Evolutionary conservation across 129 eudicot species (phyloP), one percentile per base, ranked within the genome.

Genomic region (Ambrosia artemisiifolia): DNA sequence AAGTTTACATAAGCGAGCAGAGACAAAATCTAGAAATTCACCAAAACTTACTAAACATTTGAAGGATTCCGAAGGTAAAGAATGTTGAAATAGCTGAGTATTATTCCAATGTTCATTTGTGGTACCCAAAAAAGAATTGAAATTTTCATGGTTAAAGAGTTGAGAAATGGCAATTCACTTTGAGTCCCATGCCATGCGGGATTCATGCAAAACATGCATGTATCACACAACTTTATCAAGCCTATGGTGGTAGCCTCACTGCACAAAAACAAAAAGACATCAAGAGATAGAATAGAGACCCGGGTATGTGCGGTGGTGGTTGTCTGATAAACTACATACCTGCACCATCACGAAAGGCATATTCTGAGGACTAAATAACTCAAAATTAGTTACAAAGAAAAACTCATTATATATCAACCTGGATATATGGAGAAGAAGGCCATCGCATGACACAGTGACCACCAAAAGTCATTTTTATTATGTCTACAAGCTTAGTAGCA

Each of bases 401-500:
- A 95, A 95, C 76, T 95, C 99, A 28, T 95, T 95, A 47, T 95
- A 95, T 71, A 95, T 85, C 64, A 95, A 43, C 99, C 99, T 8
- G 97, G 88, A 79, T 90, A 95, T 63, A 95, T 95, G 77, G 99
- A 95, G 83, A 95, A 95, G 5, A 95, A 77, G 3, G 99, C 44
- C 99, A 95, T 95, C 87, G 44, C 70, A 95, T 90, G 54, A 95
- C 96, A 85, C 91, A 95, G 28, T 97, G 97, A 42, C 99, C 99
- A 8, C 99, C 99, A 66, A 95, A 95, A 63, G 92, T 75, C 97
- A 95, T 88, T 79, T 90, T 96, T 85, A 83, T 84, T 64, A 95
- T 95, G 87, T 95, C 99, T 59, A 91, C 99, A 81, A 95, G 97
- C 78, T 95, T 95, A n/a, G n/a, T n/a, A n/a, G n/a, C n/a, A n/a